A percentile compares a stretch with the other conserved stretches of the same genome.
Evolutionary conservation across 352 stramenopile genomes (phyloP).

Genomic region (Phytopythium litorale): DNA sequence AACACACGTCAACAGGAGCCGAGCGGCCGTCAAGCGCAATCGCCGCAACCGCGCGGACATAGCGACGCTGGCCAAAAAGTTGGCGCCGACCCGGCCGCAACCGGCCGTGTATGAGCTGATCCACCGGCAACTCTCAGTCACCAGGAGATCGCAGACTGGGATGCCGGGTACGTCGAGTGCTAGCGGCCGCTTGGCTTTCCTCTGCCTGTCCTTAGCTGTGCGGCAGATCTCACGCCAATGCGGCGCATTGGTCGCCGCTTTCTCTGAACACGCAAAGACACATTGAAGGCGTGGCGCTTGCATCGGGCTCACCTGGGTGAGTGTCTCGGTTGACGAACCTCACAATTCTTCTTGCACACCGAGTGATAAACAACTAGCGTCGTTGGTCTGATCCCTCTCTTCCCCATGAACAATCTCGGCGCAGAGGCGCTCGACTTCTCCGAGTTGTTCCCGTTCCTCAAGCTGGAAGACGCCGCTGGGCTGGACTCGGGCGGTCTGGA

Average conservation of each 20-base stretch:
- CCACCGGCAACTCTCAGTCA: neutral
- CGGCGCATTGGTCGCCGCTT: neutral
- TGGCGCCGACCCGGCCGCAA: neutral
- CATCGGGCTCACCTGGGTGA: neutral
- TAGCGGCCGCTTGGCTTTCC: neutral
- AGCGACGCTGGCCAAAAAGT: no score
- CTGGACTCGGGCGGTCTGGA: neutral
- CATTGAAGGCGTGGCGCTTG: neutral
- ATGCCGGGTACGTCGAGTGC: neutral
- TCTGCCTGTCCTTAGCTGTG: neutral
- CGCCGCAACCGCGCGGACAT: no score
- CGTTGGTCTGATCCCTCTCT: no score
- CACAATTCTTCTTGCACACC: neutral
- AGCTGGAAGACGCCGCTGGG: neutral
- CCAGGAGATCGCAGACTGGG: neutral
- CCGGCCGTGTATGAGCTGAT: neutral
- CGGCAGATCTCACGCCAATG: neutral
- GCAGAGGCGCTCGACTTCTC: conserved; percentile 2
- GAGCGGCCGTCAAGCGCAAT: neutral
- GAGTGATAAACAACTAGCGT: neutral
- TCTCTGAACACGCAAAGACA: neutral
- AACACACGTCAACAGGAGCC: neutral
- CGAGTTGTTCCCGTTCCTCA: conserved; percentile 2
- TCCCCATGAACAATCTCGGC: neutral
- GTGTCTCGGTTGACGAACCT: neutral